phyloP scores from a whole-genome alignment of 768 basidiomycete genomes.

The Boletus reticulatus region DNA sequence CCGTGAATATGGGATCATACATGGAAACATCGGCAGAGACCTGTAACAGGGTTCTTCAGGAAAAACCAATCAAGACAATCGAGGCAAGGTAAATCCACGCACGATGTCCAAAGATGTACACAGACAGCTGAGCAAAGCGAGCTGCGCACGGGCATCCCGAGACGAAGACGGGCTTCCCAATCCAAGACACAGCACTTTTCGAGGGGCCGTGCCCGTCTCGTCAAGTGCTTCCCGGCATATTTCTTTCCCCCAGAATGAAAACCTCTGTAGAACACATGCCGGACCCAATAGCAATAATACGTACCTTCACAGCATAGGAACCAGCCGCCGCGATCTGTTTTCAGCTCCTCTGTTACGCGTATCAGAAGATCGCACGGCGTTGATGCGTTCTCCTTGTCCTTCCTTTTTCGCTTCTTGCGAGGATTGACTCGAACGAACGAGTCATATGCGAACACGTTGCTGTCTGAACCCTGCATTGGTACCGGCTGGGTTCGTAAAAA shows the following conservation, averaged over 20 bases:
- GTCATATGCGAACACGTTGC: constrained; percentile 37
- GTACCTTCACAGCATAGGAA: constrained; percentile 53
- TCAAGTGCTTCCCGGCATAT: constrained; percentile 35
- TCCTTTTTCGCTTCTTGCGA: constrained; percentile 51
- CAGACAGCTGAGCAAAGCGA: constrained; percentile 59
- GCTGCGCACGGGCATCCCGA: constrained; percentile 61
- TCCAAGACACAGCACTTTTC: constrained; percentile 62
- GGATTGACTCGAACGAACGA: constrained; percentile 51
- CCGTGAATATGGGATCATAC: constrained; percentile 76
- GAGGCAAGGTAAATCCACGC: constrained; percentile 33
- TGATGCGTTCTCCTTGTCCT: constrained; percentile 28
- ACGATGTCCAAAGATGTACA: constrained; percentile 59
- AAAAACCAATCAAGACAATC: constrained; percentile 10
- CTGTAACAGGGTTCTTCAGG: constrained; percentile 34
- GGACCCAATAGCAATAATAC: constrained; percentile 29
- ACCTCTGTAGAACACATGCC: background rate
- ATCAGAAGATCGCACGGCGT: constrained; percentile 40
- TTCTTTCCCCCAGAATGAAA: constrained; percentile 28
- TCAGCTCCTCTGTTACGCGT: constrained; percentile 45
- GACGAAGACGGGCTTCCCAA: constrained; percentile 70
- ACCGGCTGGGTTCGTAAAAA: background rate
- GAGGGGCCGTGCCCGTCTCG: constrained; percentile 21
- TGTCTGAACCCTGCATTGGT: constrained; percentile 15
- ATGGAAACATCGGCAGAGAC: constrained; percentile 46
- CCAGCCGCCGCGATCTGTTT: constrained; percentile 45